Base-by-base conservation (phyloP, 495 filamentous ascomycete species). In the Trichoderma asperelloides region DNA sequence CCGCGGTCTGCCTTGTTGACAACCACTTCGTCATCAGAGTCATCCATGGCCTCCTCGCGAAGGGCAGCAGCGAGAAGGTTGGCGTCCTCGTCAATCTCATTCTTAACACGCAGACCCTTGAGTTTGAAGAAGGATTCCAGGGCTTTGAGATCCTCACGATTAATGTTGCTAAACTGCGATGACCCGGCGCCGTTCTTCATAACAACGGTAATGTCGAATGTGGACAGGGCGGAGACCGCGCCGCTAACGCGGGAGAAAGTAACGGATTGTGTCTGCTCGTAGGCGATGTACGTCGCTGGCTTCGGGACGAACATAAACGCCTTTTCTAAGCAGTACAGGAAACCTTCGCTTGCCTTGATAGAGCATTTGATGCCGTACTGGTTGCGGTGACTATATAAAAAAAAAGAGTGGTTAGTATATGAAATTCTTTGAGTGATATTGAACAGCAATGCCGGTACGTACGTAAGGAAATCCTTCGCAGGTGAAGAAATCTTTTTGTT, bases 301-400 rank as follows among this genome's bases (percentile, higher is more conserved):
- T 99, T 99, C 2, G 96, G 96, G 7, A 99, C 95, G 71, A 99
- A 99, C 85, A 99, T 95, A 73, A 99, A 94, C 11, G 93, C 95
- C 79, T 96, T 97, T 77, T 99, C 96, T 70, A 99, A 78, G 77
- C 93, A 97, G 82, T 95, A 99, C 37, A 99, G 79, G 71, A 96
- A 93, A 65, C 96, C 96, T 76, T 99, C 96, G 74, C 94, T 96
- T 64, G 96, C 96, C 78, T 99, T 99, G 82, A 98, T 96, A 15
- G 95, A 97, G 80, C 96, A 99, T 78, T 99, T 99, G 75, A 98
- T 95, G 47, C 96, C 96, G 70, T 87, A 91, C 77, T 97, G 93
- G 65, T 90, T 85, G 75, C 97, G 92, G 79, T 98, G 95, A 70
- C 89, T 92, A 65, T 57, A 16, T 4, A 23, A 60, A 30, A 27